Evolutionary conservation across 495 filamentous ascomycete genomes (phyloP), one percentile per base, ranked within the genome.

Genomic region (Cercophora sp.): DNA sequence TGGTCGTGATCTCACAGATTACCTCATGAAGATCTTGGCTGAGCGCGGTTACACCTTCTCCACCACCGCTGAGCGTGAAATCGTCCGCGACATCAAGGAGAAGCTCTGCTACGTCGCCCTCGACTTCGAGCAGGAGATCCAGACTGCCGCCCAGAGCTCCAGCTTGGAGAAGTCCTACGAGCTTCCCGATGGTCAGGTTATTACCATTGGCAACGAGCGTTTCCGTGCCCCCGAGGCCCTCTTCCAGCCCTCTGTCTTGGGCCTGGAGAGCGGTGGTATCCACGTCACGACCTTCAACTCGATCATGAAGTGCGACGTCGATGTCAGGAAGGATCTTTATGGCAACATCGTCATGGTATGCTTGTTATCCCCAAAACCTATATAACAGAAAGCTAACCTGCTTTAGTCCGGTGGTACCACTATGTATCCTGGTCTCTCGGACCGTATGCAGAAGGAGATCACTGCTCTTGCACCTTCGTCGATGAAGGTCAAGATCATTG

Each of bases 381-480:
- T n/a, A n/a, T n/a, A n/a, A n/a, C n/a, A n/a, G n/a, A n/a, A n/a
- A n/a, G n/a, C n/a, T n/a, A n/a, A n/a, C n/a, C n/a, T 25, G 29
- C n/a, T 51, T 39, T 69, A 93, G 86, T 96, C 91, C 81, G 91
- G 91, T 84, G 91, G 91, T 80, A 96, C 91, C 66, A 96, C 91
- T 71, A 96, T 96, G 91, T 98, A 98, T 82, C 93, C 93, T 60
- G 93, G 93, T 91, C 96, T 98, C 79, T 95, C 91, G 74, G 93
- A 98, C 83, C 94, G 93, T 86, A 98, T 98, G 93, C 93, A 98
- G 80, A 98, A 98, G 88, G 93, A 98, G 82, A 98, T 98, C 78
- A 97, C 92, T 68, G 88, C 94, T 66, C 88, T 98, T 74, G 93
- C 93, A 63, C 93, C 93, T 64, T 97, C 94, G 36, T 96, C 91